Evolutionary conservation across 1,139 yeast genomes (phyloP).

Genomic region (Saccharomyces hybrid): DNA sequence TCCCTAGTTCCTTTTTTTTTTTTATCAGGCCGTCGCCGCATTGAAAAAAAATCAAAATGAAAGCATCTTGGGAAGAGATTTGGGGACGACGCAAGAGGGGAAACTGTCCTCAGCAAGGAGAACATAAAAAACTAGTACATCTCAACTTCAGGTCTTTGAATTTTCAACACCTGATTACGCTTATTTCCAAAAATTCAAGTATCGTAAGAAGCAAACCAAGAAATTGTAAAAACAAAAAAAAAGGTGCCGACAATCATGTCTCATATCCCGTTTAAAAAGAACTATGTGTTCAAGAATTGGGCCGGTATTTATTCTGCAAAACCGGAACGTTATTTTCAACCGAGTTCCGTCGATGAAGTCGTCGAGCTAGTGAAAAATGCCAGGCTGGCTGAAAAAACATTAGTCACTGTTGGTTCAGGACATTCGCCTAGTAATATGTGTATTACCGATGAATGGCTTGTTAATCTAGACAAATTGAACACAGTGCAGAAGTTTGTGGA

Average conservation of each 20-base stretch:
- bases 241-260: background rate
- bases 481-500: slow-evolving; percentile 41
- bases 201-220: background rate
- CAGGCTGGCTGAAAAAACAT: slow-evolving; percentile 47
- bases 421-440: slow-evolving; percentile 93
- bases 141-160: background rate
- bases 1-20: background rate
- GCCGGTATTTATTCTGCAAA: slow-evolving; percentile 78
- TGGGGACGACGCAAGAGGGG: background rate
- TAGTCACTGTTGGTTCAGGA: slow-evolving; percentile 88
- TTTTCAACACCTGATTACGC: background rate
- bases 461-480: slow-evolving; percentile 74
- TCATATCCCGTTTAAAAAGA: slow-evolving; percentile 6
- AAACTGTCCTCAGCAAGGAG: background rate
- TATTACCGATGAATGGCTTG: slow-evolving; percentile 81
- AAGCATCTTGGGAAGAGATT: background rate
- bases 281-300: slow-evolving; percentile 56
- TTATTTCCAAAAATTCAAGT: background rate
- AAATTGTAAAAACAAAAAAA: background rate
- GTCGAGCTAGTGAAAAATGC: slow-evolving; percentile 61
- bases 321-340: slow-evolving; percentile 77
- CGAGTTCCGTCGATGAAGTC: slow-evolving; percentile 57
- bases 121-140: background rate
- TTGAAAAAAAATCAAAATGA: background rate
- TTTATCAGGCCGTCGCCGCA: background rate